Base-by-base conservation (phyloP, 345 rosid species). In the Melaleuca quinquenervia region DNA sequence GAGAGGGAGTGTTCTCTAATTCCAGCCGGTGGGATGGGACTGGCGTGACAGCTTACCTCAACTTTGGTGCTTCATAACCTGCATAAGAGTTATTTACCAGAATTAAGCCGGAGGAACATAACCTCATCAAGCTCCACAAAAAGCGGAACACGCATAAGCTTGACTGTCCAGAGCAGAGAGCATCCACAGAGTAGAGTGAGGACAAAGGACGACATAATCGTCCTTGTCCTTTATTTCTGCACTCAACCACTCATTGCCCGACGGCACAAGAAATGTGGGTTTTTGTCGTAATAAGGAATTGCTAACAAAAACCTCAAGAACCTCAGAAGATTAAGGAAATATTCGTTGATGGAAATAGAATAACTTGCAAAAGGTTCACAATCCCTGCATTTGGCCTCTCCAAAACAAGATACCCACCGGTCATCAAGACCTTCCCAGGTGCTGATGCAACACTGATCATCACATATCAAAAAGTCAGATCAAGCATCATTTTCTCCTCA, bases 311-410 rank as follows among this genome's bases (percentile, higher is more conserved):
- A 32, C 20, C 21, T 32, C 6, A 32, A 70, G 78, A 21, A 41
- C 78, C 78, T 70, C 48, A 8, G 45, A 70, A 70, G 24, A 70
- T 70, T 70, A 32, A 18, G 48, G 78, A 64, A 8, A 64, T 32
- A 32, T 32, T 16, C 32, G 78, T 8, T 18, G 48, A 70, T 32
- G 45, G 22, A 36, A 29, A 18, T 18, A 32, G 45, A 64, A 64
- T 8, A 32, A 32, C 22, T 64, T 16, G 76, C 76, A 64, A 64
- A 41, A 64, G 78, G 78, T 32, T 4, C 22, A 8, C 78, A 88
- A 96, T 88, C 86, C 99, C 99, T 32, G 99, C 90, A 88, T 96
- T 96, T 29, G 99, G 99, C 90, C 94, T 95, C 93, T 97, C 99
- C 85, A 97, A 89, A 86, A 97, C 89, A 24, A 97, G 96, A 86